phyloP scores from a whole-genome alignment of 2,329 filamentous ascomycete genomes.

The Tothia fuscella region DNA sequence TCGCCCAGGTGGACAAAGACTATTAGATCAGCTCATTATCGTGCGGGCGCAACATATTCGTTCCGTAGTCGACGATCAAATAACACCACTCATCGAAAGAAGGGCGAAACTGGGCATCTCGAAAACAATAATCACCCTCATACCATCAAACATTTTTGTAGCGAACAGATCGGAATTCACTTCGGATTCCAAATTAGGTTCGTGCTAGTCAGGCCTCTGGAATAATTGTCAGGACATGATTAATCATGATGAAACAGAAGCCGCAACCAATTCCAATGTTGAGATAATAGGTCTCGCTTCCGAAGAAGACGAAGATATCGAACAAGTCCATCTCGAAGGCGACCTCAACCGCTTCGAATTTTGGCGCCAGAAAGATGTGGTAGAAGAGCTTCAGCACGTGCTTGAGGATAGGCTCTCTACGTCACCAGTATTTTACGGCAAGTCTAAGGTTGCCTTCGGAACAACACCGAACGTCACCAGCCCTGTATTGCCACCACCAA shows the following conservation, averaged over 20 bases:
- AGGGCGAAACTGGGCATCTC: slow-evolving; percentile 31
- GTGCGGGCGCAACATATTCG: slow-evolving; percentile 30
- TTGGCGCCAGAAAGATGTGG: slow-evolving; percentile 29
- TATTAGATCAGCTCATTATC: slow-evolving; percentile 25
- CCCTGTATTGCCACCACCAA: neutral
- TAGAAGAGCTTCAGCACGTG: slow-evolving; percentile 26
- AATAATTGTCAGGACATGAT: neutral
- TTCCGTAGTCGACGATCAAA: slow-evolving; percentile 25
- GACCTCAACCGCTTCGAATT: slow-evolving; percentile 24
- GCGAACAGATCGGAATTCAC: slow-evolving; percentile 12
- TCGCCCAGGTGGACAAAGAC: slow-evolving; percentile 18
- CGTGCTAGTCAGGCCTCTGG: too few species aligned
- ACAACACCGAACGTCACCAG: neutral
- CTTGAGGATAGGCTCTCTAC: slow-evolving; percentile 10
- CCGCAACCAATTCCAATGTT: too few species aligned
- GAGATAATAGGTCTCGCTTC: slow-evolving; percentile 30
- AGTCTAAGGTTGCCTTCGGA: neutral
- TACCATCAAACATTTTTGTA: slow-evolving; percentile 31
- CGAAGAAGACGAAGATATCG: slow-evolving; percentile 24
- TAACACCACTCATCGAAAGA: slow-evolving; percentile 29
- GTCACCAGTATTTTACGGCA: neutral
- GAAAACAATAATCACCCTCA: slow-evolving; percentile 31
- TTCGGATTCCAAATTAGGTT: slow-evolving; percentile 6
- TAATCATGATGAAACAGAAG: slow-evolving; percentile 11
- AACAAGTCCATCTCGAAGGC: slow-evolving; percentile 27